A percentile compares a stretch with the other conserved stretches of the same genome.
Conservation (phyloP, 768 basidiomycete genomes). For the Cyclocybe cylindracea region DNA sequence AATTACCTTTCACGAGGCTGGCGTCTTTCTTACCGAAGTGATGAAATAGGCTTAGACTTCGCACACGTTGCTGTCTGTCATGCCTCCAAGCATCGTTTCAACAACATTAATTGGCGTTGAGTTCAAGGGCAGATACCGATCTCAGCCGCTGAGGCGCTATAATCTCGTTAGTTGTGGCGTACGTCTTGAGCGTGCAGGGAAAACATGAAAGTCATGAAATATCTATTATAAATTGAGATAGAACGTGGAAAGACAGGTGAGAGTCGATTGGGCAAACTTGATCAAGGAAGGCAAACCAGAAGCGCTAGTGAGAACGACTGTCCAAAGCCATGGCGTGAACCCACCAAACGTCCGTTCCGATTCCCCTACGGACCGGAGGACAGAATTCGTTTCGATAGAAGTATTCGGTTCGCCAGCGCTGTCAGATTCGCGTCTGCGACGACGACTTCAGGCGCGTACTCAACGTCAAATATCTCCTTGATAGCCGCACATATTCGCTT, state of each 20-base stretch:
- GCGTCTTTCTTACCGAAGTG: no score
- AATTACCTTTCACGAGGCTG: no score
- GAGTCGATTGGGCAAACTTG: not conserved
- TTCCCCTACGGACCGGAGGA: constrained; percentile 12
- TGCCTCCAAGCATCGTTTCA: no score
- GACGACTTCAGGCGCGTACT: constrained; percentile 87
- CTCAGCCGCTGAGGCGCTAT: no score
- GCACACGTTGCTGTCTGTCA: no score
- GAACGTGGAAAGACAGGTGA: not conserved
- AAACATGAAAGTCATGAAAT: not conserved
- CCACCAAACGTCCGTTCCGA: not conserved
- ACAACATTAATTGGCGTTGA: no score
- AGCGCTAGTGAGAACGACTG: not conserved
- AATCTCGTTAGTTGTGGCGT: not conserved
- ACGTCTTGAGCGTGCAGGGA: not conserved
- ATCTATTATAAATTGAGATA: not conserved
- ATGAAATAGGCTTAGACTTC: not conserved
- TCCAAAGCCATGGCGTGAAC: not conserved
- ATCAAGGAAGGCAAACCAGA: not conserved
- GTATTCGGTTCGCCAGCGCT: constrained; percentile 80
- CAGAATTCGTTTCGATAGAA: constrained; percentile 70
- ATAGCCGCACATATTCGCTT: constrained; percentile 82
- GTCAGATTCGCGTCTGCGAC: constrained; percentile 92
- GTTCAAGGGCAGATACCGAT: no score
- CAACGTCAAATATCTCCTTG: constrained; percentile 82